Evolutionary conservation across 176 grass and related monocot species (phyloP).

Genomic region (Hordeum vulgare): MorexV3_pseudomolecules_assembly NC_058519.1:1304853-1305352

Average conservation of each 20-base stretch:
- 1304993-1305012: background rate
- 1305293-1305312: slow-evolving; percentile 87
- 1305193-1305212: slow-evolving; percentile 92
- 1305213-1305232: slow-evolving; percentile 88
- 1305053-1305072: background rate
- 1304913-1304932: background rate
- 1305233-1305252: slow-evolving; percentile 96
- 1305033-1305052: background rate
- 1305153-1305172: background rate
- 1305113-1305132: background rate
- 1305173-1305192: slow-evolving; percentile 79
- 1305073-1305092: background rate
- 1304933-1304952: background rate
- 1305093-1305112: background rate
- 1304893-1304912: background rate
- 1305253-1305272: slow-evolving; percentile 88
- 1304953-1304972: background rate
- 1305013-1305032: background rate
- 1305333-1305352: slow-evolving; percentile 37
- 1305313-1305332: slow-evolving; percentile 92
- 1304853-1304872: background rate
- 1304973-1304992: background rate
- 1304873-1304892: background rate
- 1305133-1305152: background rate
- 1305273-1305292: slow-evolving; percentile 81